Evolutionary conservation across 176 grass and related monocot genomes (phyloP), one percentile per base, ranked within the genome.

Genomic region (Tillandsia fasciculata): DNA sequence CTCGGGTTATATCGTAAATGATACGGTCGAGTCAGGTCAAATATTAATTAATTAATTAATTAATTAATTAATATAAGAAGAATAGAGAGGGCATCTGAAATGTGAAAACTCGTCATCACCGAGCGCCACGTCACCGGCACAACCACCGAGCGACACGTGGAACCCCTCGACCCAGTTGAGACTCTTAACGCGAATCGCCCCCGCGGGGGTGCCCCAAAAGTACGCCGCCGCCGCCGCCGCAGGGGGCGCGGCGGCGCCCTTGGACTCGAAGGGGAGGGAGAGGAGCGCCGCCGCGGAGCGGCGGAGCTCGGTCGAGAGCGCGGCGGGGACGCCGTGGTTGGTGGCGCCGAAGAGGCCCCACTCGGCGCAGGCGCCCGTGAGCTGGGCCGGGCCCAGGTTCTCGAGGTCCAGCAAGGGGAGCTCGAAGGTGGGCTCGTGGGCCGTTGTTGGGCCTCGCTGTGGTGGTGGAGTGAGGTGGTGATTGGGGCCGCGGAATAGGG

Each of bases 131-230:
- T 51, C 49, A 12, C 33, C 48, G 24, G 24, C 24, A 1, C 8
- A 12, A 8, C 4, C 13, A 8, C 6, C 17, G 6, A 84, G 50
- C 15, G 64, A 33, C 50, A 96, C 29, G 11, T 96, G 88, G 42
- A 89, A 69, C 0, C 92, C 88, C 64, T 96, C 92, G 17, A 92
- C 51, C 88, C 86, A 96, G 70, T 91, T 96, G 57, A 89, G 17
- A 7, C 87, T 63, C 3, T 73, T 78, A 11, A 89, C 26, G 8
- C 18, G 70, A 18, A 96, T 75, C 48, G 74, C 22, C 29, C 86
- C 50, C 17, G 92, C 88, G 27, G 83, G 86, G 12, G 92, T 89
- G 69, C 88, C 92, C 64, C 86, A 87, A 77, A 96, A 91, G 81
- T 96, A 89, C 47, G 26, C 69, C 10, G 74, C 27, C n/a, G n/a